Evolutionary conservation across 352 stramenopile species (phyloP).

Genomic region (Globisporangium polare): DNA sequence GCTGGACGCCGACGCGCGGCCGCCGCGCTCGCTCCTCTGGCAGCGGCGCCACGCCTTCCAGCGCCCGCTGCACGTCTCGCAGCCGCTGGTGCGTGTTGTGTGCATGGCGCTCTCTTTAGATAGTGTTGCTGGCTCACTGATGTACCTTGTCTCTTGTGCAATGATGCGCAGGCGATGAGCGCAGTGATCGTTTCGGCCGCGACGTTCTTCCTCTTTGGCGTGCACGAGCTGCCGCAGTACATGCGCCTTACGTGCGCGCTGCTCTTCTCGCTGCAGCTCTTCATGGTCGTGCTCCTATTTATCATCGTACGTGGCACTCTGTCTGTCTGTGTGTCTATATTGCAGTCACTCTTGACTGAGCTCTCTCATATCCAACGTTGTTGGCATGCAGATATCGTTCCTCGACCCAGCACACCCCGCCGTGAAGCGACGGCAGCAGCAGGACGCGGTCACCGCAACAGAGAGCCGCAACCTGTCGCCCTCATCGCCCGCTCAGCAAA

Average conservation of each 20-base stretch:
- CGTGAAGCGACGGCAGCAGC: conserved; percentile 11
- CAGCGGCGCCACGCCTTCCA: conserved; percentile 46
- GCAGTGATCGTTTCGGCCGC: conserved; percentile 30
- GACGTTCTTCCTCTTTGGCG: conserved; percentile 45
- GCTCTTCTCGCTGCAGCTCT: conserved; percentile 45
- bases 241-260: conserved; percentile 28
- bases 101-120: neutral
- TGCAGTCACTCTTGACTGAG: conserved; percentile 7
- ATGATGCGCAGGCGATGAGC: conserved; percentile 28
- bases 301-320: conserved; percentile 11
- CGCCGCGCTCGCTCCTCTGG: conserved; percentile 6
- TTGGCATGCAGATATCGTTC: conserved; percentile 39
- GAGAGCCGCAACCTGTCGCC: neutral
- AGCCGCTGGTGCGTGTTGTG: conserved; percentile 26
- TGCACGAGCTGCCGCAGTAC: conserved; percentile 36
- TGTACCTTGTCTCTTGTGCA: neutral
- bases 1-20: conserved; percentile 5
- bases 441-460: conserved; percentile 1
- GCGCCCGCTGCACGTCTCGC: conserved; percentile 33
- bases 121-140: neutral
- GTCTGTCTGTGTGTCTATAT: conserved; percentile 7
- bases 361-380: conserved; percentile 15
- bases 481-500: neutral
- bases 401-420: conserved; percentile 38
- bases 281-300: conserved; percentile 21